Evolutionary conservation across 176 grass and related monocot genomes (phyloP).

Genomic region (Zoysia pacifica): DNA sequence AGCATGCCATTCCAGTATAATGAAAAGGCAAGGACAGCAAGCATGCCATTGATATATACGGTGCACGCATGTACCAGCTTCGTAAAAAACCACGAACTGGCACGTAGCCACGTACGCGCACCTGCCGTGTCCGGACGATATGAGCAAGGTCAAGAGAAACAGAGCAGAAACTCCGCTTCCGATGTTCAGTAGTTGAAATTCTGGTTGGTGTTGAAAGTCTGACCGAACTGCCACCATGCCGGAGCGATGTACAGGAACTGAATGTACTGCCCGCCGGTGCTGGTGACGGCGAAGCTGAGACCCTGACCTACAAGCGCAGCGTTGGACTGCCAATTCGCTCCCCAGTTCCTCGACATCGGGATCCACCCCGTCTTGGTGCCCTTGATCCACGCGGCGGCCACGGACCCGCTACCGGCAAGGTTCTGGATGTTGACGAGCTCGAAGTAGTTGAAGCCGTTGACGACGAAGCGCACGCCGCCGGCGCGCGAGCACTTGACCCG

Average conservation of each 20-base stretch:
- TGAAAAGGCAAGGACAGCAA: too few species aligned
- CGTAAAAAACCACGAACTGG: background rate
- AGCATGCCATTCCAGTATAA: background rate
- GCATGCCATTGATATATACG: background rate
- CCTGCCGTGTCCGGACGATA: background rate
- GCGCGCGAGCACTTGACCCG: conserved; percentile 48
- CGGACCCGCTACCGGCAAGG: conserved; percentile 48
- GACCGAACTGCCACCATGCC: conserved; percentile 53
- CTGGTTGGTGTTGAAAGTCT: conserved; percentile 38
- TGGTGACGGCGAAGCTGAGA: conserved; percentile 56
- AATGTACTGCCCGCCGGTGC: conserved; percentile 47
- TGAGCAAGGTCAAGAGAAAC: background rate
- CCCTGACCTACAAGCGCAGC: conserved; percentile 21
- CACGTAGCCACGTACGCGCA: background rate
- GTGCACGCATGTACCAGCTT: background rate
- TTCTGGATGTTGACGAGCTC: conserved; percentile 60
- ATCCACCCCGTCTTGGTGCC: conserved; percentile 44
- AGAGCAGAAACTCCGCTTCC: background rate
- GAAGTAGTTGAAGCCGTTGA: conserved; percentile 51
- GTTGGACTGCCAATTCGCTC: conserved; percentile 54
- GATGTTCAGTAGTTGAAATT: conserved; percentile 49
- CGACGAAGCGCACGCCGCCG: conserved; percentile 47
- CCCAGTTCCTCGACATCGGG: conserved; percentile 50
- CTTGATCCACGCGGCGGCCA: conserved; percentile 29
- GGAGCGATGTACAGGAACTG: conserved; percentile 40